These are phyloP conservation scores for Citrus mangshanensis DNA, from an alignment of 345 rosid species.

Conservation along the genomic window DNA sequence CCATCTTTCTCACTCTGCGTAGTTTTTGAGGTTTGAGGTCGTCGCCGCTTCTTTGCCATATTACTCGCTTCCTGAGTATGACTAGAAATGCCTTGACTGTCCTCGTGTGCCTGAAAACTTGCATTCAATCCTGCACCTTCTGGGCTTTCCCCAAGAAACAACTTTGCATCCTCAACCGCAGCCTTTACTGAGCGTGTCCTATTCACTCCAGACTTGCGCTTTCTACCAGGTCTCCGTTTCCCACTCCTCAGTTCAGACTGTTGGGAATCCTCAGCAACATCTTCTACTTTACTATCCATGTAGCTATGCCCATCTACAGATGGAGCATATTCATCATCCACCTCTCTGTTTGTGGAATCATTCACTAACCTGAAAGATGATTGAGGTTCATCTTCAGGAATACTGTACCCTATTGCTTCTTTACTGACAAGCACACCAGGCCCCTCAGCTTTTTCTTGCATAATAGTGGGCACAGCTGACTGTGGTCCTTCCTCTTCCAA, in stretches of 20 bases:
- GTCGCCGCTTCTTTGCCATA: conserved; percentile 54
- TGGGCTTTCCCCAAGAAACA: conserved; percentile 36
- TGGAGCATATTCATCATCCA: conserved; percentile 33
- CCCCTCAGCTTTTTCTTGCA: conserved; percentile 26
- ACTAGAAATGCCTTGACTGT: conserved; percentile 32
- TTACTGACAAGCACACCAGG: conserved; percentile 12
- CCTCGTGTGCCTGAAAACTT: conserved; percentile 28
- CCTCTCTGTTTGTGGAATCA: conserved; percentile 24
- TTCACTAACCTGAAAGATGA: conserved; percentile 17
- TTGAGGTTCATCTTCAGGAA: conserved; percentile 27
- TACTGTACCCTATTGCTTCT: conserved; percentile 14
- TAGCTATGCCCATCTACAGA: conserved; percentile 57
- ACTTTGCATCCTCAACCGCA: conserved; percentile 57
- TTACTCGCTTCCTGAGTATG: conserved; percentile 34
- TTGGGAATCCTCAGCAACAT: conserved; percentile 50
- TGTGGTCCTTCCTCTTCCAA: conserved; percentile 22
- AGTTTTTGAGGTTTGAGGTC: conserved; percentile 34
- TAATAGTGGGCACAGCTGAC: conserved; percentile 5
- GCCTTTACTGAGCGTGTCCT: conserved; percentile 48
- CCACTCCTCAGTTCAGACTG: conserved; percentile 47
- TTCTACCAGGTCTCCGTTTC: conserved; percentile 42
- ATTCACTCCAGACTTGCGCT: conserved; percentile 44
- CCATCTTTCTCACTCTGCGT: conserved; percentile 49
- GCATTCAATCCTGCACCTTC: conserved; percentile 31
- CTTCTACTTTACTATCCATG: conserved; percentile 45